Conservation (phyloP, 164 flowering plant genomes). For the Chloranthus sessilifolius region DNA sequence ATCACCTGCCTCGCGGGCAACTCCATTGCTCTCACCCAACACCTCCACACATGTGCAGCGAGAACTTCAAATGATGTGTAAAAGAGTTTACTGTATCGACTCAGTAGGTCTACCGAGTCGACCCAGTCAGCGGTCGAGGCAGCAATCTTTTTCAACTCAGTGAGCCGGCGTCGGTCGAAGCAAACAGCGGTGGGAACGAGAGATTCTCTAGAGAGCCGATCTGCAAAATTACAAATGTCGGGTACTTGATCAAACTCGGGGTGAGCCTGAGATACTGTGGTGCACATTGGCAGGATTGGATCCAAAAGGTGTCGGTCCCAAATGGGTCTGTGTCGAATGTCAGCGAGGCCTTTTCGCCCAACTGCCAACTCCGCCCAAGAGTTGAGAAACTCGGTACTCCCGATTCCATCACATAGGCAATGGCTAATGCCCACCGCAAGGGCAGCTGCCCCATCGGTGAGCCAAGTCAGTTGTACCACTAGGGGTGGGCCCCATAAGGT, state of each 20-base stretch:
- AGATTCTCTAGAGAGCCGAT: slow-evolving; percentile 31
- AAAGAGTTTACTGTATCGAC: slow-evolving; percentile 12
- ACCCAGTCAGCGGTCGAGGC: not conserved
- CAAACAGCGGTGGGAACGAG: slow-evolving; percentile 41
- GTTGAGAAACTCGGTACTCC: slow-evolving; percentile 58
- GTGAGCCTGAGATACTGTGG: slow-evolving; percentile 21
- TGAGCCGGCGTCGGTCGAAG: slow-evolving; percentile 20
- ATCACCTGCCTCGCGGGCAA: slow-evolving; percentile 37
- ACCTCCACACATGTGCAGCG: slow-evolving; percentile 64
- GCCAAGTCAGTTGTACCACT: slow-evolving; percentile 71
- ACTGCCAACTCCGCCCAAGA: slow-evolving; percentile 40
- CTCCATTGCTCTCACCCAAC: slow-evolving; percentile 55
- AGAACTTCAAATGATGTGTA: slow-evolving; percentile 64
- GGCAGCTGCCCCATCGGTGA: slow-evolving; percentile 45
- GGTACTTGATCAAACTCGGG: slow-evolving; percentile 56
- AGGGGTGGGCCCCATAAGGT: slow-evolving; percentile 51
- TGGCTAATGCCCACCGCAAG: slow-evolving; percentile 48
- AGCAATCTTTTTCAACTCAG: slow-evolving; percentile 33
- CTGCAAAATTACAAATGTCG: slow-evolving; percentile 36
- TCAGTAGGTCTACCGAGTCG: not conserved
- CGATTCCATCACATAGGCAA: slow-evolving; percentile 62
- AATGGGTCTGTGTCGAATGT: slow-evolving; percentile 25
- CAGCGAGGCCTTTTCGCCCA: slow-evolving; percentile 12
- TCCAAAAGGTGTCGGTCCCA: slow-evolving; percentile 60
- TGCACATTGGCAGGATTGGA: slow-evolving; percentile 1